Evolutionary conservation across 1,139 yeast genomes (phyloP).

Genomic region (Pneumocystis oryctolagi): DNA sequence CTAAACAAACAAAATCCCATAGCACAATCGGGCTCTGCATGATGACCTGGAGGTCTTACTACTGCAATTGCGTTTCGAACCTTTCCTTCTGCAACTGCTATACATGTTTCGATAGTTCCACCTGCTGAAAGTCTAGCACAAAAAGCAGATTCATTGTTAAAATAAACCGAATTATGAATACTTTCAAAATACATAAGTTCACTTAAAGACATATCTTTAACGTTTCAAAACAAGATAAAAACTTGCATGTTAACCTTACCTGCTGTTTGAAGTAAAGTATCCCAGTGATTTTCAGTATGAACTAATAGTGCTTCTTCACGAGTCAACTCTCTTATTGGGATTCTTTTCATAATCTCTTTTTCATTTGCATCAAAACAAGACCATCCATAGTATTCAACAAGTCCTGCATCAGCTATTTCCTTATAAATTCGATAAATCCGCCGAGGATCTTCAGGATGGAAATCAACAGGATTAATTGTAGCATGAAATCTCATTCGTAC

Average conservation of each 20-base stretch:
- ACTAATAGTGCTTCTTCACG: slow-evolving; percentile 75
- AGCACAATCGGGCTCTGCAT: slow-evolving; percentile 93
- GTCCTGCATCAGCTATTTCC: slow-evolving; percentile 83
- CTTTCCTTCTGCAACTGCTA: slow-evolving; percentile 82
- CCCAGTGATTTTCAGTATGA: slow-evolving; percentile 68
- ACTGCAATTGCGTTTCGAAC: slow-evolving; percentile 89
- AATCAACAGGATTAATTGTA: slow-evolving; percentile 83
- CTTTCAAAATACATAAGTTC: slow-evolving; percentile 72
- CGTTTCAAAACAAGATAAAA: not conserved
- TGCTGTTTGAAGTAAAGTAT: slow-evolving; percentile 60
- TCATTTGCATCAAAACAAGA: slow-evolving; percentile 59
- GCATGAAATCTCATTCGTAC: slow-evolving; percentile 97
- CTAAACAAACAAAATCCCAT: slow-evolving; percentile 95
- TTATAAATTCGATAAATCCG: slow-evolving; percentile 88
- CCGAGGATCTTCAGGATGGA: slow-evolving; percentile 98
- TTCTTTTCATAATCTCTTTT: slow-evolving; percentile 77
- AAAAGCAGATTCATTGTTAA: slow-evolving; percentile 74
- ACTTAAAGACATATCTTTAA: slow-evolving; percentile 50
- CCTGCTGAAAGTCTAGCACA: slow-evolving; percentile 93
- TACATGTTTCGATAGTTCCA: slow-evolving; percentile 91
- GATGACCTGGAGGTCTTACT: slow-evolving; percentile 98
- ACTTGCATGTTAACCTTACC: slow-evolving; percentile 8
- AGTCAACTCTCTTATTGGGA: slow-evolving; percentile 81
- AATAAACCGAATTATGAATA: slow-evolving; percentile 85
- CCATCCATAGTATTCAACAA: slow-evolving; percentile 65